Base-by-base conservation (phyloP, 2,329 filamentous ascomycete species). In the Epichloe brachyelytri region DNA sequence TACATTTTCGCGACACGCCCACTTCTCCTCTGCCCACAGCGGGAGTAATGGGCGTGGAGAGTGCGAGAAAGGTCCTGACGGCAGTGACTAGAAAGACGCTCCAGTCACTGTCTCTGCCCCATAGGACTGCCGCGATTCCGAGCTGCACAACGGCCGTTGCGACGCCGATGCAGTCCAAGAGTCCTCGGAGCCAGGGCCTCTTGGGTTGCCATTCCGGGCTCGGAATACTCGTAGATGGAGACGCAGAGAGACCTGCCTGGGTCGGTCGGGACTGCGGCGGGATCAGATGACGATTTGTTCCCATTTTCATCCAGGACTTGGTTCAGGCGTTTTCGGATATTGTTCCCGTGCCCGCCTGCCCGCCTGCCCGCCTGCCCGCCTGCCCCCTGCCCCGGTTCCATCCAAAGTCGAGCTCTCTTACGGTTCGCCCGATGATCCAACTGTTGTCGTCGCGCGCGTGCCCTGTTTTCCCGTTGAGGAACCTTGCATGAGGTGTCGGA, bases 21-120 rank as follows among this genome's bases (percentile, higher is more conserved):
- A 71, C 54, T 74, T 75, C 57, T 75, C 73, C 10, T 54, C 55
- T 19, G 55, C 58, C 71, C 71, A 74, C 55, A 74, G 71, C 5
- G 63, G 59, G 4, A 75, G 56, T 0, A 2, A 59, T 53, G 0
- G 68, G 68, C 0, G 63, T 63, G 1, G 57, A 49, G 7, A 68
- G 55, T 2, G 66, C 62, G 4, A 76, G 60, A 1, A 64, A 2
- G 10, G 58, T 74, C 1, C 70, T 72, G 5, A 44, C 54, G 0
- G 52, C 60, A 0, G 69, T 71, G 33, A 73, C 60, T 20, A 73
- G 51, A 4, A 75, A 56, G 4, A 72, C 65, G 7, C 56, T 55
- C 70, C 69, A 73, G 43, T 71, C 64, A 1, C 60, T 58, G 10
- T 53, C 54, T 1, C 67, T 3, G 1, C 52, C 61, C 15, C 58